Evolutionary conservation across 2,329 filamentous ascomycete genomes (phyloP), one percentile per base, ranked within the genome.

Genomic region (Teratosphaeria destructans): DNA sequence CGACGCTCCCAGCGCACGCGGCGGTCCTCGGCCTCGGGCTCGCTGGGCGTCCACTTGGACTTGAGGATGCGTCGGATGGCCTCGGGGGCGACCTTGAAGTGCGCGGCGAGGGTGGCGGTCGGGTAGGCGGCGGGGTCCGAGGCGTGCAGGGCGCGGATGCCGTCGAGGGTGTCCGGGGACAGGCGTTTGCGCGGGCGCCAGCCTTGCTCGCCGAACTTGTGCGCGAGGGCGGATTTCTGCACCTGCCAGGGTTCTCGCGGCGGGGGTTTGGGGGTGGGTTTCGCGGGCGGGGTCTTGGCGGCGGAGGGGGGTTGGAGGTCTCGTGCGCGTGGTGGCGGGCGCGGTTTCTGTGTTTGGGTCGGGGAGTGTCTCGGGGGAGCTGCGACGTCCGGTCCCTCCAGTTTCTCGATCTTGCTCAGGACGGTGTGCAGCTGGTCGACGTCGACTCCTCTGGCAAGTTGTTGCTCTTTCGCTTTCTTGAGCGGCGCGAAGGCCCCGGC

Each of bases 131-230:
- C 81, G 0, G 93, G 90, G 63, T 90, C 87, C 66, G 90, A 85
- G 29, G 81, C 77, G 72, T 96, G 85, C 37, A 99, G 79, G 23
- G 89, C 86, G 52, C 91, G 85, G 66, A 99, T 95, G 52, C 91
- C 92, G n/a, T 89, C 86, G 35, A 96, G 79, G 0, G 92, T 90
- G 73, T 97, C 93, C 0, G 94, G 94, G 0, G 94, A 97, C 10
- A 99, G 81, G 60, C 86, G 86, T 74, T 95, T 96, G 55, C 83
- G 82, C 34, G 94, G 93, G 32, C 81, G 81, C 92, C 93, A 99
- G 10, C 86, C 77, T 47, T 76, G 85, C 7, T 86, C 82, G 1
- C 84, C 84, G 64, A 96, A 94, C 70, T 97, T 99, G 62, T 83
- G 74, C 67, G 86, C 82, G 39, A 95, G 75, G 0, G 85, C 87